A percentile compares a stretch with the other conserved stretches of the same genome.
These are phyloP conservation scores for Ploettnerulaceae sp. DNA, from an alignment of 2,329 filamentous ascomycete species.

Conservation along the genomic window DNA sequence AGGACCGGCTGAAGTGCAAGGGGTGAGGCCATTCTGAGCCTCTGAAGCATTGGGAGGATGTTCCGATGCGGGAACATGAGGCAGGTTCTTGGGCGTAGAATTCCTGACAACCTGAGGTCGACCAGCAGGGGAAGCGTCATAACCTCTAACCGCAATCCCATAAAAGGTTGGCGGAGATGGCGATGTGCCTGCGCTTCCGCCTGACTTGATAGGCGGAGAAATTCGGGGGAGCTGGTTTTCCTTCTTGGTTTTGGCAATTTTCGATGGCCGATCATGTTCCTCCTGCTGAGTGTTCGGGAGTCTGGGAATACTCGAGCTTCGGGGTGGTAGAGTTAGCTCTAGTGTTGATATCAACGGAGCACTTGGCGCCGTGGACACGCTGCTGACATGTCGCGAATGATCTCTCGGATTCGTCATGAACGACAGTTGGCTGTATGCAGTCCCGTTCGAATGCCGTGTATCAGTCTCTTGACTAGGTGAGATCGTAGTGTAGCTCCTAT, in stretches of 20 bases:
- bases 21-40: not conserved
- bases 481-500: slow-evolving; percentile 15
- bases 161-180: slow-evolving; percentile 4
- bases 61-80: no score
- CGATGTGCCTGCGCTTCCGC: not conserved
- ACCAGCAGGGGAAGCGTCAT: slow-evolving; percentile 4
- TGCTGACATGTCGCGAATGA: slow-evolving; percentile 19
- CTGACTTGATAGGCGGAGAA: no score
- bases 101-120: slow-evolving; percentile 10
- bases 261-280: slow-evolving; percentile 11
- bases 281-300: slow-evolving; percentile 6
- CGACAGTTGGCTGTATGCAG: slow-evolving; percentile 18
- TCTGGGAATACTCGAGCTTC: slow-evolving; percentile 20
- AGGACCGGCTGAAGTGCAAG: slow-evolving; percentile 5
- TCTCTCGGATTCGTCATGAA: slow-evolving; percentile 1
- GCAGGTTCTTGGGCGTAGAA: not conserved
- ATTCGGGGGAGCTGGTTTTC: not conserved
- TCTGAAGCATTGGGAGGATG: not conserved
- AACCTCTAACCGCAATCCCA: slow-evolving; percentile 6
- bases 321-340: slow-evolving; percentile 17
- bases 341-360: slow-evolving; percentile 1
- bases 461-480: slow-evolving; percentile 17
- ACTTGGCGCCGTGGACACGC: slow-evolving; percentile 21
- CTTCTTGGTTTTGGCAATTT: slow-evolving; percentile 1
- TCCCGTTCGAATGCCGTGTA: slow-evolving; percentile 23